A percentile compares a stretch with the other conserved stretches of the same genome.
Evolutionary conservation across 306 rosid genomes (phyloP).

Genomic region (Nissolia schottii): DNA sequence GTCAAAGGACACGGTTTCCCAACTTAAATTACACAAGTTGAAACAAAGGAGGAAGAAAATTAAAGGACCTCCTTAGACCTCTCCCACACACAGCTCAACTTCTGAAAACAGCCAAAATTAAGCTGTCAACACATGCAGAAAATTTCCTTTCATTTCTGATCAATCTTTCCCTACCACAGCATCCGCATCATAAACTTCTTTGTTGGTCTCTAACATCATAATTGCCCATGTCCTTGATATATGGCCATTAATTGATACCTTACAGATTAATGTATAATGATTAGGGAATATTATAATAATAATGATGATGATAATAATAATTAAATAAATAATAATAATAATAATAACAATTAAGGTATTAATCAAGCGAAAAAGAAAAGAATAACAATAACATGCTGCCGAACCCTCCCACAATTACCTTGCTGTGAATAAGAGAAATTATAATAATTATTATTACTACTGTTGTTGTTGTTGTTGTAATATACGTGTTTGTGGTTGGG

Average conservation of each 20-base stretch:
- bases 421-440: background rate
- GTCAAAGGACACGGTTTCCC: conserved; percentile 2
- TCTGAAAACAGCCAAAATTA: conserved; percentile 27
- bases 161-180: background rate
- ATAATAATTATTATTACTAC: background rate
- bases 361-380: background rate
- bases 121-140: background rate
- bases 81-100: conserved; percentile 44
- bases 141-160: background rate
- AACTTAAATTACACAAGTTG: background rate
- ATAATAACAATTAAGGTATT: background rate
- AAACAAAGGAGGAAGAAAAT: conserved; percentile 10
- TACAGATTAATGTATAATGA: background rate
- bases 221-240: conserved; percentile 12
- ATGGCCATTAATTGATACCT: background rate
- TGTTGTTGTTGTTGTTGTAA: too few relatives aligned
- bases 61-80: conserved; percentile 55
- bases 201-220: conserved; percentile 21
- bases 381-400: conserved; percentile 11
- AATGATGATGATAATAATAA: background rate
- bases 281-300: background rate
- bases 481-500: too few relatives aligned
- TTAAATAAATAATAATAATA: background rate
- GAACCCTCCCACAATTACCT: background rate
- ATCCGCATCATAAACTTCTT: background rate